Percentiles rank a stretch among this genome's conserved stretches.
Conservation (phyloP, 2,329 filamentous ascomycete species). For the Diaporthe ampelina region DNA sequence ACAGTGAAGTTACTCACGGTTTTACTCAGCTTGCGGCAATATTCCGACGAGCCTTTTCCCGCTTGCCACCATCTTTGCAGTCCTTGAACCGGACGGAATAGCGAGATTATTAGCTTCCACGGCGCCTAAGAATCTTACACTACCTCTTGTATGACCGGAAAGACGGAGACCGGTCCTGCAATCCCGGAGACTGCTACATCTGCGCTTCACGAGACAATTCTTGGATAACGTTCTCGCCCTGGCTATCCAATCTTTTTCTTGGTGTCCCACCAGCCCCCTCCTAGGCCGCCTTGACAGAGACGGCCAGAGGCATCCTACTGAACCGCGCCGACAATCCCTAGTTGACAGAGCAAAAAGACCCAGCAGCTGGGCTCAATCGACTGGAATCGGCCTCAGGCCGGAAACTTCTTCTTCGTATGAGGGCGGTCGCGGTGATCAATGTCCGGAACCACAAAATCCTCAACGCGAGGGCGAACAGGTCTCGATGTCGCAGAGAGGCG, state of each 20-base stretch:
- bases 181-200: constrained; percentile 25
- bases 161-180: constrained; percentile 36
- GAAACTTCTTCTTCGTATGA: constrained; percentile 43
- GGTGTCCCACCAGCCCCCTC: constrained; percentile 43
- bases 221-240: constrained; percentile 43
- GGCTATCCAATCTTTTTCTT: constrained; percentile 46
- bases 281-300: constrained; percentile 42
- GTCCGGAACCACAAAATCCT: constrained; percentile 66
- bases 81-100: constrained; percentile 9
- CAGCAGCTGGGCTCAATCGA: constrained; percentile 30
- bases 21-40: background rate
- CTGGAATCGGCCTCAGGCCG: constrained; percentile 42
- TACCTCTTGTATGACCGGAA: constrained; percentile 39
- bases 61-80: constrained; percentile 2
- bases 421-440: constrained; percentile 63
- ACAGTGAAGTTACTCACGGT: background rate
- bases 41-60: background rate
- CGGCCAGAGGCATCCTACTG: constrained; percentile 37
- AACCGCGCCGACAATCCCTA: constrained; percentile 32
- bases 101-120: constrained; percentile 24
- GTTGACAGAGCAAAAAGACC: constrained; percentile 23
- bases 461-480: constrained; percentile 69
- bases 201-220: constrained; percentile 39
- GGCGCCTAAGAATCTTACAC: constrained; percentile 25
- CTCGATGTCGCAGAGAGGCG: constrained; percentile 75